Base-by-base conservation (phyloP, 2,329 filamentous ascomycete species). In the Zasmidium cellare region DNA sequence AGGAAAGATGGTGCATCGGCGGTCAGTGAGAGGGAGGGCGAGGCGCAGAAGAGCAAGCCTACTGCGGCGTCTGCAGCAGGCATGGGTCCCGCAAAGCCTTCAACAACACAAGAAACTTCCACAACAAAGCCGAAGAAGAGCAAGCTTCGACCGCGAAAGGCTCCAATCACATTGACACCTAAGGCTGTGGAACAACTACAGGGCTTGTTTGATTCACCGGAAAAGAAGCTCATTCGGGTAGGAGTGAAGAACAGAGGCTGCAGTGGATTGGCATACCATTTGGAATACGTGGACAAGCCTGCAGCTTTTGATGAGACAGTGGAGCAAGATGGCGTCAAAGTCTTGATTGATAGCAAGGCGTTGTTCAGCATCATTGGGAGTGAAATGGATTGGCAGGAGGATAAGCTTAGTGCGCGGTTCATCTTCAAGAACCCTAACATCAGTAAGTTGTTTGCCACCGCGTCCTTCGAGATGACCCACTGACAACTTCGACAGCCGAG, bases 341-440 rank as follows among this genome's bases (percentile, higher is more conserved):
- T 99, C 31, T 75, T 97, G 73, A 94, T 99, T 57, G 94, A 99
- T 75, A 96, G 91, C 81, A 97, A 97, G 80, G 94, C 94, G 45
- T 79, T 99, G 51, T 92, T 99, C 74, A 97, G 93, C 75, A 97
- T 99, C 54, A 97, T 99, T 68, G 94, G 94, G 3, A 96, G 90
- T 71, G 93, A 97, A 78, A 99, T 99, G 94, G 94, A 99, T 72
- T 99, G 93, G 92, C 83, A 93, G 11, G 92, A 97, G 77, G 94
- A 97, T 69, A 96, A 96, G 79, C 78, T 99, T 64, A 96, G 89
- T 74, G 85, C 92, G 75, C 83, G 90, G 64, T 99, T 99, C 75
- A 87, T 96, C 51, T 99, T 99, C 78, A 88, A 86, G 73, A 99
- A 99, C 74, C 94, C 94, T 1, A 99, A 99, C 71, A 97, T 97